Base-by-base conservation (phyloP, 106 monocot genomes). In the Cymbidium sinense region DNA sequence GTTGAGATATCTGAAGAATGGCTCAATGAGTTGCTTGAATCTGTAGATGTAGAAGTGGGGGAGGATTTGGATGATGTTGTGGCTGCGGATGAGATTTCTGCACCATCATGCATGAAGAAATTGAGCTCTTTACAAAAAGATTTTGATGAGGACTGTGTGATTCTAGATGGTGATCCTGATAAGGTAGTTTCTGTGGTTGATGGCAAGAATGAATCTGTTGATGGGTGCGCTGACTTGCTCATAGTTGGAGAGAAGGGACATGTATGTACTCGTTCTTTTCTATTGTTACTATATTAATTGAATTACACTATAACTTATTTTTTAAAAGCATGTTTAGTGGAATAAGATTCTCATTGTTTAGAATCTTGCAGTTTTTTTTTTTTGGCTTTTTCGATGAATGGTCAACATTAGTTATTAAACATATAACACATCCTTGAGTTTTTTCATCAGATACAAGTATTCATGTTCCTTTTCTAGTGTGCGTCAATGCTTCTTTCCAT, bases 161-260 rank as follows among this genome's bases (percentile, higher is more conserved):
- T 89, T 61, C 72, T 89, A 50, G 88, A 89, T 75, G 83, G 78
- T 0, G 88, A 89, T 39, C 88, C 88, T 28, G 83, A 86, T 77
- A 79, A 79, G n/a, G 70, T 76, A 7, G 55, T 83, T 5, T 47
- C n/a, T 25, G 37, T 58, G 23, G 55, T 29, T 31, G 64, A 75
- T 50, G 77, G 83, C 41, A 9, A 61, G 15, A 29, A 1, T n/a
- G 44, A 15, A 29, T 36, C 39, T 20, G 78, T 23, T 30, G 84
- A 79, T 79, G 83, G 75, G 18, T 80, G 61, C 21, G 88, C 83
- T 73, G 88, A 86, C 6, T 80, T 89, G 39, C 34, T 80, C 43
- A 77, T 89, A 31, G 88, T 89, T 78, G 83, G 81, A 5, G 81
- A 89, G 27, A 89, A 81, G 77, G 88, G 88, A n/a, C 78, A 89